Percentiles rank a stretch among this genome's conserved stretches.
Evolutionary conservation across 2,329 filamentous ascomycete genomes (phyloP).

Genomic region (Trichophyton verrucosum): DNA sequence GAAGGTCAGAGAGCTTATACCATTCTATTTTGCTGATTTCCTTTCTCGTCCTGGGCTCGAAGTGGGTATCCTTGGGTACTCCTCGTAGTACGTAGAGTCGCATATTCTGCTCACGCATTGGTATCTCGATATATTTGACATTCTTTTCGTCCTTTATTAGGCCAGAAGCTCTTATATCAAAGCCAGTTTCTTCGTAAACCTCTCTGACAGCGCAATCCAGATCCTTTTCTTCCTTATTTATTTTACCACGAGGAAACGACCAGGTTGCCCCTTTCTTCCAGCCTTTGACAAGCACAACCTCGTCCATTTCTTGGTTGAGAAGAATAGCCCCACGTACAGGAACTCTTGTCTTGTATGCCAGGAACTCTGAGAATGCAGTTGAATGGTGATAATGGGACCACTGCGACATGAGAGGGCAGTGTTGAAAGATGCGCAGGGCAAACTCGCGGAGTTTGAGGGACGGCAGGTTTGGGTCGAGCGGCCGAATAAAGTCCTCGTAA

Average conservation of each 20-base stretch:
- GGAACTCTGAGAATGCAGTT: conserved; percentile 78
- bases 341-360: conserved; percentile 87
- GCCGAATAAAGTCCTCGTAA: conserved; percentile 98
- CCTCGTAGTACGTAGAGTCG: conserved; percentile 83
- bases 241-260: conserved; percentile 95
- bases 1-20: conserved; percentile 82
- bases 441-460: conserved; percentile 77
- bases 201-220: conserved; percentile 87
- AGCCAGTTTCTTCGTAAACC: conserved; percentile 92
- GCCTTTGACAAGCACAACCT: conserved; percentile 83
- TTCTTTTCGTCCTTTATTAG: conserved; percentile 59
- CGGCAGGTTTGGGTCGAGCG: conserved; percentile 70
- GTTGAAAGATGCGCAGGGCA: conserved; percentile 80
- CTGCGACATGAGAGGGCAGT: conserved; percentile 75
- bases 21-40: conserved; percentile 96
- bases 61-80: conserved; percentile 73
- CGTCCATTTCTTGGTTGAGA: conserved; percentile 88
- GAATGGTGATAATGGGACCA: conserved; percentile 68
- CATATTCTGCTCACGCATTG: conserved; percentile 87
- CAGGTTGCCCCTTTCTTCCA: conserved; percentile 96
- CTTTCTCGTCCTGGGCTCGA: conserved; percentile 83
- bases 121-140: conserved; percentile 74
- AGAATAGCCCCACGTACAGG: conserved; percentile 90
- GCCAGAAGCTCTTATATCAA: conserved; percentile 63
- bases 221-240: conserved; percentile 93